Evolutionary conservation across 2,329 filamentous ascomycete genomes (phyloP).

Genomic region (Aphanoascus verrucosus): DNA sequence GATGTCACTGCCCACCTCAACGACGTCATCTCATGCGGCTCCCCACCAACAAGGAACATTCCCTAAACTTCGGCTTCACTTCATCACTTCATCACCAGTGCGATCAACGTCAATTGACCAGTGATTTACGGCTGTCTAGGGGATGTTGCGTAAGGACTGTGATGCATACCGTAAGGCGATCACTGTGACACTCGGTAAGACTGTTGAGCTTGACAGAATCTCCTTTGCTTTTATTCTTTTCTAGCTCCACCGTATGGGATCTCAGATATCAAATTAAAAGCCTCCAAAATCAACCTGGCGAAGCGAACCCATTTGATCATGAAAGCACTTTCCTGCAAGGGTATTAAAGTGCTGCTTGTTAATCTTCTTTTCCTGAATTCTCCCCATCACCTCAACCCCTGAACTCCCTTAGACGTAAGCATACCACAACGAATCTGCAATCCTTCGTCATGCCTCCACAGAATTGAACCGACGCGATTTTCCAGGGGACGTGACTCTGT

Average conservation of each 20-base stretch:
- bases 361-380: neutral
- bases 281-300: neutral
- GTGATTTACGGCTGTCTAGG: neutral
- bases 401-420: neutral
- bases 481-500: neutral
- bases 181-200: neutral
- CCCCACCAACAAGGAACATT: no score
- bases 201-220: neutral
- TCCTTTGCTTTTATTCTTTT: neutral
- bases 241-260: neutral
- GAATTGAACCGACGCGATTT: slow-evolving; percentile 10
- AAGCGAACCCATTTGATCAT: neutral
- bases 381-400: neutral
- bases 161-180: no score
- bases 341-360: neutral
- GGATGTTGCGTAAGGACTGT: neutral
- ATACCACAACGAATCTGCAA: neutral
- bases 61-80: neutral
- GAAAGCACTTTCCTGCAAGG: neutral
- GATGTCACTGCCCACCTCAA: slow-evolving; percentile 10
- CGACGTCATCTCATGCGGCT: slow-evolving; percentile 12
- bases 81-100: no score
- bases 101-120: neutral
- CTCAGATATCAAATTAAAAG: neutral
- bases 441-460: neutral